Evolutionary conservation across 768 basidiomycete species (phyloP).

Genomic region (Boletus sensibilis): DNA sequence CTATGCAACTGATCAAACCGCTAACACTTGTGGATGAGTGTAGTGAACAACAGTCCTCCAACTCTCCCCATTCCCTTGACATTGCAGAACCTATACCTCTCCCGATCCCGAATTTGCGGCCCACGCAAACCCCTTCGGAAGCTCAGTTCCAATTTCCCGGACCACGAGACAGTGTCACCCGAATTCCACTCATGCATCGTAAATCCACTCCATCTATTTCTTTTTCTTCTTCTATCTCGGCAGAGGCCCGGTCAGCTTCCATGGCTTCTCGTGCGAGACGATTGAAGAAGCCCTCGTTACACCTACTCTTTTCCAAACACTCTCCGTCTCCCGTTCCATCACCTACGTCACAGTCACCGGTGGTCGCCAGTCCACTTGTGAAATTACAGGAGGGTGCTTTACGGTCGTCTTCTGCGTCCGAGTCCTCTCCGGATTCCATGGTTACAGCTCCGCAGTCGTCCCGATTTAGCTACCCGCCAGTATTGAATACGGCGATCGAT

Average conservation of each 20-base stretch:
- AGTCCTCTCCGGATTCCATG: slow-evolving; percentile 42
- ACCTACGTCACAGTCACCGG: slow-evolving; percentile 30
- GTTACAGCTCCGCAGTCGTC: slow-evolving; percentile 59
- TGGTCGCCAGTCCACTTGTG: slow-evolving; percentile 7
- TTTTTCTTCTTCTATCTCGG: slow-evolving; percentile 31
- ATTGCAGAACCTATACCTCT: slow-evolving; percentile 32
- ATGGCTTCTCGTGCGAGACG: slow-evolving; percentile 33
- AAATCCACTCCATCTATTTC: slow-evolving; percentile 38
- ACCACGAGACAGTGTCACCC: slow-evolving; percentile 30
- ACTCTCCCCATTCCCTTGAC: slow-evolving; percentile 25
- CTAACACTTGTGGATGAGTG: slow-evolving; percentile 37
- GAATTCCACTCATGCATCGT: slow-evolving; percentile 33
- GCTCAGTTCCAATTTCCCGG: slow-evolving; percentile 49
- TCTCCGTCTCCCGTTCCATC: slow-evolving; percentile 48
- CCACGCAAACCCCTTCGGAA: slow-evolving; percentile 13
- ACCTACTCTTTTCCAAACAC: slow-evolving; percentile 65
- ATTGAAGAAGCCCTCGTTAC: slow-evolving; percentile 67
- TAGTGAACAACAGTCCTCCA: slow-evolving; percentile 25
- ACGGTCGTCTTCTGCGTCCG: slow-evolving; percentile 30
- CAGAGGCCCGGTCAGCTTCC: slow-evolving; percentile 39
- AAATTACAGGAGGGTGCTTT: slow-evolving; percentile 19
- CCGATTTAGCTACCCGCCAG: slow-evolving; percentile 49
- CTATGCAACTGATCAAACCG: slow-evolving; percentile 35
- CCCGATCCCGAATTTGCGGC: slow-evolving; percentile 25
- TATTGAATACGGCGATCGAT: slow-evolving; percentile 62